Evolutionary conservation across 306 rosid species (phyloP).

Genomic region (Potentilla sterilis): DNA sequence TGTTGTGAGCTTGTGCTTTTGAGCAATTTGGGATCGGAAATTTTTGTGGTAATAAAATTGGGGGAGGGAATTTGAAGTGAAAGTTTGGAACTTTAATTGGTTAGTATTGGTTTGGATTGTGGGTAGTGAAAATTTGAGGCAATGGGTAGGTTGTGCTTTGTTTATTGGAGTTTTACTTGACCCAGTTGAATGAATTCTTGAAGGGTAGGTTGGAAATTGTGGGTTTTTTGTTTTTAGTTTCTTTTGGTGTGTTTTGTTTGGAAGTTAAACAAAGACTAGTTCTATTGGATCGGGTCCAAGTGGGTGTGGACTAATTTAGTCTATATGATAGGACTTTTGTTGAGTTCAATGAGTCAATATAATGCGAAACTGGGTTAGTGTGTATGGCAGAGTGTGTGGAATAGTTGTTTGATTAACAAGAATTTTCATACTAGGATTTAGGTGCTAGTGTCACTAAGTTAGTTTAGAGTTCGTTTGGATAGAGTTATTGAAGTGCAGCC

Average conservation of each 20-base stretch:
- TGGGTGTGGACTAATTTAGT: conserved; percentile 28
- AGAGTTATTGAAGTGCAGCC: conserved; percentile 23
- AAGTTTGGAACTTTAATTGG: conserved; percentile 30
- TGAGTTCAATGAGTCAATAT: not conserved
- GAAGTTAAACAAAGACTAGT: not conserved
- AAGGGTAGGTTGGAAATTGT: conserved; percentile 23
- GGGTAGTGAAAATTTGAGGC: conserved; percentile 27
- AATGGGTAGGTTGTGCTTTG: conserved; percentile 23
- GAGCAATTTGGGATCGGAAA: conserved; percentile 32
- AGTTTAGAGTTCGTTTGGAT: not conserved
- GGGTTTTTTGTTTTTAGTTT: conserved; percentile 5
- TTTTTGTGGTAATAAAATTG: conserved; percentile 36
- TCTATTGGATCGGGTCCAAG: conserved; percentile 27
- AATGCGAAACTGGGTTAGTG: not conserved
- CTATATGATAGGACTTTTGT: not conserved
- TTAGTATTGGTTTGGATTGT: conserved; percentile 26
- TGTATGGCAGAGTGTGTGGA: not conserved
- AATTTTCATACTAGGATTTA: not conserved
- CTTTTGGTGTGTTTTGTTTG: conserved; percentile 16
- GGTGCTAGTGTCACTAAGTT: not conserved
- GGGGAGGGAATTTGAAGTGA: conserved; percentile 18
- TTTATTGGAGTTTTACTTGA: conserved; percentile 19
- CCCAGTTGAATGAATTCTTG: conserved; percentile 16
- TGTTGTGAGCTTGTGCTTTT: conserved; percentile 31
- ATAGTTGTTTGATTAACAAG: not conserved